Evolutionary conservation across 2,329 filamentous ascomycete genomes (phyloP), one percentile per base, ranked within the genome.

Genomic region (Colletotrichum caudatum): DNA sequence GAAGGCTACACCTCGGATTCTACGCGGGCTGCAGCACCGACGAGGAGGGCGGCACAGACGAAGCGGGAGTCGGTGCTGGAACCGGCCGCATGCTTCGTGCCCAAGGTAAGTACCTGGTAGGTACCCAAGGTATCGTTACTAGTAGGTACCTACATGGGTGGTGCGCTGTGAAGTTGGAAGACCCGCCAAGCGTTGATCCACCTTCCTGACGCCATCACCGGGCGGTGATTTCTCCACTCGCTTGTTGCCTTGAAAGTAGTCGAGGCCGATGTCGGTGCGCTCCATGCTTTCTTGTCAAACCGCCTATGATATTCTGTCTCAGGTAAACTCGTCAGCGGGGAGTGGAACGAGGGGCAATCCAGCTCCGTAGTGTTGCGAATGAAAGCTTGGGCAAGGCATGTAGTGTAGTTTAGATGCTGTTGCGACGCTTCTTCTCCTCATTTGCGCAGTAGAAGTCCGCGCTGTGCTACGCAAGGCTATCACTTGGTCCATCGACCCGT

Each of bases 151-250:
- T 35, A 35, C 35, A 35, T 35, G 35, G 35, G 11, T 20, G 18
- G 12, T 44, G 35, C 23, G 35, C 50, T 64, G 59, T 64, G 41
- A 64, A 26, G 44, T 58, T 58, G 51, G 23, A 68, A 26, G 41
- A 23, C 41, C 64, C n/a, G 66, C 70, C 56, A 70, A 72, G 66
- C 26, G 20, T 61, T 71, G 61, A 35, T 61, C 66, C 70, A 71
- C 66, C 48, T 66, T 60, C 9, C 41, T 72, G 66, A 70, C 70
- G 70, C 66, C 66, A 72, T 71, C 56, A 41, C 44, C 51, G 23
- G 41, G 64, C 41, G 5, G 16, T 48, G 20, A 16, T 48, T 23
- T 48, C 56, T 39, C 37, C 64, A 54, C 58, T 37, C 60, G 33
- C 50, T 64, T 23, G 9, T 26, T 64, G 51, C 59, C 66, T 64